Evolutionary conservation across 225 moss, liverwort and hornwort genomes (phyloP), one percentile per base, ranked within the genome.

Genomic region (Neckera pumila): DNA sequence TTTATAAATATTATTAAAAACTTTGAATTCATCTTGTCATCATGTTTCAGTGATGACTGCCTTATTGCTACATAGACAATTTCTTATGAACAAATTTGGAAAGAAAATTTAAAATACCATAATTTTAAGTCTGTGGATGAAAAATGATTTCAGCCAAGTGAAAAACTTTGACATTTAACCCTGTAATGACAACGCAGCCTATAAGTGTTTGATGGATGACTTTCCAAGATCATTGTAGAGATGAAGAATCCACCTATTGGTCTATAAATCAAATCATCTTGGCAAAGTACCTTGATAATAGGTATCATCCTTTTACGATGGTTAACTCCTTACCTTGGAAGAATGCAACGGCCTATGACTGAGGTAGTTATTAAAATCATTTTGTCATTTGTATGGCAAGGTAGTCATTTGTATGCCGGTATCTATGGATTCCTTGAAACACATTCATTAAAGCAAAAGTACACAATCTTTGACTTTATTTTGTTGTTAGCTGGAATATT

Each of bases 171-270:
- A 19, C 47, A 74, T 47, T 30, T 47, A 30, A 73, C 6, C 7
- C 0, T 30, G 4, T 4, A 45, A 73, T 0, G 1, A 18, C 2
- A 0, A 0, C 0, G 4, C 0, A 2, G 43, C 9, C 71, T 28
- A 43, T 28, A 22, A 43, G 10, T 43, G 3, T 27, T 0, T 1
- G 0, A 72, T 27, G 17, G 43, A 72, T 72, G 43, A 27, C 10
- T 72, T 67, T 43, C 27, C 3, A 43, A 27, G 40, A 72, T 9
- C 0, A 27, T 0, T 43, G 27, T 43, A 16, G 27, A 43, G 3
- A 16, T 43, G 27, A 27, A 27, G 10, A 43, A 43, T 70, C 14
- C 14, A 14, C 25, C 8, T 40, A n/a, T 25, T 40, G 23, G 2
- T 40, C 3, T 18, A 14, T 27, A 43, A 72, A 71, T 71, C 0